A percentile compares a stretch with the other conserved stretches of the same genome.
Evolutionary conservation across 2,329 filamentous ascomycete species (phyloP).

Genomic region (Fusarium veterinarium): DNA sequence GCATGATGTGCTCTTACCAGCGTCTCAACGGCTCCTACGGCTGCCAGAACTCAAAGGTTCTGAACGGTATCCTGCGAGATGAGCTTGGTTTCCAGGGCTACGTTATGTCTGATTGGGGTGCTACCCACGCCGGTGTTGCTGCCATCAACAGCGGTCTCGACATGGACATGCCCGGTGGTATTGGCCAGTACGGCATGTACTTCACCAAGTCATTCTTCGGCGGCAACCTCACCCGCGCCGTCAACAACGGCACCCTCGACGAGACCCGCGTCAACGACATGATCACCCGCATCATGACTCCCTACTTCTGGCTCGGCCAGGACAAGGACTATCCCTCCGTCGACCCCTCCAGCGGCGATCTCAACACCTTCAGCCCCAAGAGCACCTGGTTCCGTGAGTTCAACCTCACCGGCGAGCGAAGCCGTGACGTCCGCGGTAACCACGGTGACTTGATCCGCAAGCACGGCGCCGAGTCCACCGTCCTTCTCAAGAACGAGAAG

Average conservation of each 20-base stretch:
- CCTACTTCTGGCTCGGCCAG: constrained; percentile 63
- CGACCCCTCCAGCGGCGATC: constrained; percentile 59
- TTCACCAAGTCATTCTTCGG: constrained; percentile 57
- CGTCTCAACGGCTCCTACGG: constrained; percentile 83
- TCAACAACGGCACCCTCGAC: constrained; percentile 60
- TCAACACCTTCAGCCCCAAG: constrained; percentile 61
- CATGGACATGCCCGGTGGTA: constrained; percentile 63
- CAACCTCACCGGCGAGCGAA: constrained; percentile 62
- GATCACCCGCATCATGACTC: constrained; percentile 65
- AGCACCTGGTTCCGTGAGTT: constrained; percentile 57
- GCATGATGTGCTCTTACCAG: constrained; percentile 76
- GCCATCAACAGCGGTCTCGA: constrained; percentile 79
- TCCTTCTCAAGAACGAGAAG: constrained; percentile 78
- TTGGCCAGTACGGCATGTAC: constrained; percentile 47
- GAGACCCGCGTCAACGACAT: constrained; percentile 58
- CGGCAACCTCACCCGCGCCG: constrained; percentile 57
- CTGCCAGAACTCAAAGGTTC: constrained; percentile 82
- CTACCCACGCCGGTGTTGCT: constrained; percentile 76
- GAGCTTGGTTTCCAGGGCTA: constrained; percentile 87
- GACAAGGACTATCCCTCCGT: constrained; percentile 58
- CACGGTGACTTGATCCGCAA: constrained; percentile 67
- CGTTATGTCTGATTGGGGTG: constrained; percentile 82
- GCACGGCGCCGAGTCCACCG: constrained; percentile 67
- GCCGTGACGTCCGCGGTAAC: constrained; percentile 64
- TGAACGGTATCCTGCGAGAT: constrained; percentile 81